These are phyloP conservation scores for Dictyostelium discoideum DNA, from an alignment of 78 protist genomes.

Conservation along the genomic window dicty_2.7 NC_007089.4:3826501-3827000, in stretches of 20 bases:
- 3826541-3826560: neutral
- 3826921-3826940: neutral
- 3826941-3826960: neutral
- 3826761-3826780: neutral
- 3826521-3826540: neutral
- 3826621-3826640: neutral
- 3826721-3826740: neutral
- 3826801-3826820: neutral
- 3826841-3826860: neutral
- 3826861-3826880: neutral
- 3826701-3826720: neutral
- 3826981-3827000: neutral
- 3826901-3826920: neutral
- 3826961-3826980: neutral
- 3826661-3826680: neutral
- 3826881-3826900: neutral
- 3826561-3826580: neutral
- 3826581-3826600: neutral
- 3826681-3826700: neutral
- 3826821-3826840: neutral
- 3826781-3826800: neutral
- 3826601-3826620: neutral
- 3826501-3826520: neutral
- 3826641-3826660: neutral
- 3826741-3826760: neutral